phyloP scores from a whole-genome alignment of 192 early-diverging fungal species.

The Backusella tarrabulga region DNA sequence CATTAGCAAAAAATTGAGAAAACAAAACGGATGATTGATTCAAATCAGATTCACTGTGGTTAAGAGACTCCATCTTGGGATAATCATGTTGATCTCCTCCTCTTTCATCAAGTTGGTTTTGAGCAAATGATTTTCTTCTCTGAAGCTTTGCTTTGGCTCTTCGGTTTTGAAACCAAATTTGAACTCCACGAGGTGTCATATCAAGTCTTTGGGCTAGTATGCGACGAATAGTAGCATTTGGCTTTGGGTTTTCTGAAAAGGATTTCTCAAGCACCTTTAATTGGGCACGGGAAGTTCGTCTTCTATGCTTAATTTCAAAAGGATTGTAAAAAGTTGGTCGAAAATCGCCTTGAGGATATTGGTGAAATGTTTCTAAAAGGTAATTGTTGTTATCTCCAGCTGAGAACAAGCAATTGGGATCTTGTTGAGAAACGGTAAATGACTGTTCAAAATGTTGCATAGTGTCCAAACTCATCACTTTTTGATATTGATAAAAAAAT shows the following conservation, averaged over 20 bases:
- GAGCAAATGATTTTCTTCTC: conserved; percentile 1
- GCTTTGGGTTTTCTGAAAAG: conserved; percentile 64
- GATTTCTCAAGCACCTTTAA: conserved; percentile 70
- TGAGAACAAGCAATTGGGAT: conserved; percentile 5
- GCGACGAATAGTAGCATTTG: conserved; percentile 60
- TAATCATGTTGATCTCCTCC: background rate
- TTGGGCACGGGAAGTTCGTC: conserved; percentile 73
- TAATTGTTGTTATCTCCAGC: background rate
- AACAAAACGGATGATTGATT: conserved; percentile 17
- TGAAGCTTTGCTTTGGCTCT: conserved; percentile 84
- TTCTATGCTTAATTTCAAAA: conserved; percentile 73
- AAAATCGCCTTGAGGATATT: conserved; percentile 49
- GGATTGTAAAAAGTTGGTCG: conserved; percentile 77
- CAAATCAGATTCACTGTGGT: background rate
- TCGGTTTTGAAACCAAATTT: conserved; percentile 90
- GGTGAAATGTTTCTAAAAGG: conserved; percentile 19
- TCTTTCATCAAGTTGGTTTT: conserved; percentile 8
- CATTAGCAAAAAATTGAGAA: conserved; percentile 23
- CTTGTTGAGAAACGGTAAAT: conserved; percentile 8
- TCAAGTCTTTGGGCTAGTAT: conserved; percentile 61
- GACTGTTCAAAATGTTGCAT: conserved; percentile 22
- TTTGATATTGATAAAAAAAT: conserved; percentile 1
- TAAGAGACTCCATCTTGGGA: background rate
- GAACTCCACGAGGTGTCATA: conserved; percentile 73
- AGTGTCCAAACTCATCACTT: conserved; percentile 1